Conservation (phyloP, 257 asterid species). For the Primulina tabacum region DNA sequence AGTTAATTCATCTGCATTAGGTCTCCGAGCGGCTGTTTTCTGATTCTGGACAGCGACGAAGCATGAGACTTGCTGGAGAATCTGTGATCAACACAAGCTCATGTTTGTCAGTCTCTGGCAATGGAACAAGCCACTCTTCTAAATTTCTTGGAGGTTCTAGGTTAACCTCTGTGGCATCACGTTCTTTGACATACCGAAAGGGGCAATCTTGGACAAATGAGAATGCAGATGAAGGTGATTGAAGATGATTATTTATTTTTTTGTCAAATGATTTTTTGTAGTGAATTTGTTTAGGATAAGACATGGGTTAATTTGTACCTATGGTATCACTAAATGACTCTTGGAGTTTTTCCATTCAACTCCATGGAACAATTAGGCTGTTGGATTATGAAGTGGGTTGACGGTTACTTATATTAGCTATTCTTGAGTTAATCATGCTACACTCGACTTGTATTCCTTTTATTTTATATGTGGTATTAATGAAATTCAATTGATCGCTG, state of each 20-base stretch:
- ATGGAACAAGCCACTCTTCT: constrained; percentile 61
- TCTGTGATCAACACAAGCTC: constrained; percentile 47
- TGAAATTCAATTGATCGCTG: background rate
- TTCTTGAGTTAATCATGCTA: constrained; percentile 4
- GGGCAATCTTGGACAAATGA: constrained; percentile 65
- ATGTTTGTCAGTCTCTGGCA: constrained; percentile 57
- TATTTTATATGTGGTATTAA: background rate
- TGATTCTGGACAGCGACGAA: constrained; percentile 91
- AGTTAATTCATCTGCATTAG: constrained; percentile 40
- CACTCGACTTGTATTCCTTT: background rate
- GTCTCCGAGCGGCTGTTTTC: constrained; percentile 94
- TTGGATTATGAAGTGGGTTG: background rate
- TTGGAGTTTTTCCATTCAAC: background rate
- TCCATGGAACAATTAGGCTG: constrained; percentile 10
- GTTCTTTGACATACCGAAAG: constrained; percentile 66
- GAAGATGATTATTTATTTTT: constrained; percentile 24
- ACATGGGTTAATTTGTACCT: constrained; percentile 9
- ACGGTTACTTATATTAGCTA: background rate
- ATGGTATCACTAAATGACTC: constrained; percentile 16
- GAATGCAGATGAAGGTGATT: constrained; percentile 74
- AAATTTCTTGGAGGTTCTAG: constrained; percentile 66
- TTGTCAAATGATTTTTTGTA: constrained; percentile 2
- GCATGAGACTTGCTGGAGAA: constrained; percentile 91
- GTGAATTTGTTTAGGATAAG: constrained; percentile 14
- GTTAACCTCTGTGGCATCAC: constrained; percentile 53